Base-by-base conservation (phyloP, 768 basidiomycete species). In the Lentinus tigrinus region DNA sequence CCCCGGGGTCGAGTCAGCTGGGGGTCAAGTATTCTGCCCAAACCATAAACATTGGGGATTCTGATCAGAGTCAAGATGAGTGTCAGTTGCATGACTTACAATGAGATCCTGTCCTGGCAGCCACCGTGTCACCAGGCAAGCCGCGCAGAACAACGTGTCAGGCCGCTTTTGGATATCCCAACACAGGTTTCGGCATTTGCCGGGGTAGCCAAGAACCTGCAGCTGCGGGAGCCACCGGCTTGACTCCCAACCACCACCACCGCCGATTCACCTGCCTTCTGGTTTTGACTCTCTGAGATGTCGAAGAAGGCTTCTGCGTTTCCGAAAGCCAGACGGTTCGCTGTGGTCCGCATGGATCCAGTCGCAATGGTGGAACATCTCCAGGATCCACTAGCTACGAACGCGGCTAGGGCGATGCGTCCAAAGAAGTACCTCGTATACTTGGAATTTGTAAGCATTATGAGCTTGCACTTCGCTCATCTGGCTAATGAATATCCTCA, bases 361-460 rank as follows among this genome's bases (percentile, higher is more conserved):
- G 46, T 55, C 16, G 54, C 34, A 11, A 47, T 55, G 54, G 54
- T 55, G 4, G 24, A 37, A 17, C 54, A 55, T 26, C 27, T 55
- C 17, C 11, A 24, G 4, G 54, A 47, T 23, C 21, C 43, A 13
- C 21, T 23, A 23, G 43, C 43, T 6, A 13, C 24, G 21, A 3
- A 7, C 9, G 43, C 43, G 8, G 43, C 43, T 11, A 19, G 16
- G 21, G 21, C 7, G 21, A 46, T 46, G 43, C 43, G 24, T 19
- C 7, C 43, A 14, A 6, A 46, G 43, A 46, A 46, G 43, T 46
- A 46, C 43, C 21, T 46, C 13, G 43, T 46, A 23, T 46, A 46
- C 24, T 23, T 46, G 7, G 43, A 46, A 11, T 46, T 23, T 23
- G 43, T 46, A 6, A 46, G 43, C 24, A 2, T 23, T 10, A 23